A percentile compares a stretch with the other conserved stretches of the same genome.
Evolutionary conservation across 139 green algal genomes (phyloP).

Genomic region (Zygnema cylindricum): DNA sequence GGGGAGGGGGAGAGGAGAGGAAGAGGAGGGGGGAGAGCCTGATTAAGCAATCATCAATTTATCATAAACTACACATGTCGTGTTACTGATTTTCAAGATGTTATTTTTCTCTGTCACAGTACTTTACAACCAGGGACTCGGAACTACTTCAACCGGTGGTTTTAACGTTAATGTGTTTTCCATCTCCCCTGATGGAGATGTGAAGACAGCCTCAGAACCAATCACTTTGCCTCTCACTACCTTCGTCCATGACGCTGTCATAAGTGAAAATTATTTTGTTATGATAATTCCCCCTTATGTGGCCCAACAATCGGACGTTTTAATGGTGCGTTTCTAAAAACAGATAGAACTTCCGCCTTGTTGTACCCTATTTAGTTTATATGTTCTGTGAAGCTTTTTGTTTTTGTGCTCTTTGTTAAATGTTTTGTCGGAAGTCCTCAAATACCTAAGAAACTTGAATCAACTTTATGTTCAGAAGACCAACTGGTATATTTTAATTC

Average conservation of each 20-base stretch:
- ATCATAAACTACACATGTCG: too few relatives aligned
- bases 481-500: too few relatives aligned
- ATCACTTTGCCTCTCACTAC: not conserved
- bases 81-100: not conserved
- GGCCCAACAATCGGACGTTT: not conserved
- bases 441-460: too few relatives aligned
- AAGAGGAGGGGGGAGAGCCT: not conserved
- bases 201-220: not conserved
- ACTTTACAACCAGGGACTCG: constrained; percentile 7
- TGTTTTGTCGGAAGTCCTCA: too few relatives aligned
- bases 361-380: too few relatives aligned
- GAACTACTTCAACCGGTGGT: not conserved
- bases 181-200: not conserved
- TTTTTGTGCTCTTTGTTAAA: too few relatives aligned
- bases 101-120: not conserved
- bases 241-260: constrained; percentile 57
- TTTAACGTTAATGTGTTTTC: not conserved
- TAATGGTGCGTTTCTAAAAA: too few relatives aligned
- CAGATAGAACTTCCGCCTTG: too few relatives aligned
- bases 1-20: not conserved
- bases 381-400: too few relatives aligned
- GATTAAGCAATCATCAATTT: not conserved
- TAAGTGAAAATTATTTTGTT: constrained; percentile 48
- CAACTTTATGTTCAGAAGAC: too few relatives aligned
- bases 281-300: constrained; percentile 53